Evolutionary conservation across 352 stramenopile species (phyloP).

Genomic region (Hyaloperonospora brassicae): DNA sequence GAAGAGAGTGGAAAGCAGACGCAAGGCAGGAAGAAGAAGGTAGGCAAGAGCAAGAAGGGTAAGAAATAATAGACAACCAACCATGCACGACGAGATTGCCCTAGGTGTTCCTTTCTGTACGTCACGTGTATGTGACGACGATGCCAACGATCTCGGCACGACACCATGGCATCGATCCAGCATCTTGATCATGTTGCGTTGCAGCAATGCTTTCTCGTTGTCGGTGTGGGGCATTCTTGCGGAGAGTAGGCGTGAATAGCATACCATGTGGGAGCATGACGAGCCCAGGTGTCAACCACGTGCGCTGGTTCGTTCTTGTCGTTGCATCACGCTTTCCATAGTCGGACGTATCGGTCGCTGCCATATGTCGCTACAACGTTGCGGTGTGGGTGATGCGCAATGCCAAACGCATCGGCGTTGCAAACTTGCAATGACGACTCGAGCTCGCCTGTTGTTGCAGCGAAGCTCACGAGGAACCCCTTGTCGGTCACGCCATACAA

Average conservation of each 20-base stretch:
- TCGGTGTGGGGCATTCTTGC: too few species aligned
- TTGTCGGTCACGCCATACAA: constrained; percentile 85
- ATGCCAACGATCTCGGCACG: too few species aligned
- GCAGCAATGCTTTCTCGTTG: too few species aligned
- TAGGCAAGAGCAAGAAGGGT: constrained; percentile 29
- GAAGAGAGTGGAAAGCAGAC: constrained; percentile 52
- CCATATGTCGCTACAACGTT: constrained; percentile 87
- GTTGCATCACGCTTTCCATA: constrained; percentile 65
- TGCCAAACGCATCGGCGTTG: constrained; percentile 69
- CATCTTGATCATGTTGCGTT: background rate
- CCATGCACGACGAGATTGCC: constrained; percentile 11
- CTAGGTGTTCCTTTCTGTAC: constrained; percentile 1
- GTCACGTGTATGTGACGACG: too few species aligned
- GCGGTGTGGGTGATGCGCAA: constrained; percentile 82
- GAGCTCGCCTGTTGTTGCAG: constrained; percentile 39
- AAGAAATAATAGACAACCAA: constrained; percentile 32
- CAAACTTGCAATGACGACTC: constrained; percentile 78
- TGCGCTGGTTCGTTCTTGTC: too few species aligned
- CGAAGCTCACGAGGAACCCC: constrained; percentile 72
- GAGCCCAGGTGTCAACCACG: background rate
- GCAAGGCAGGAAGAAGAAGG: constrained; percentile 45
- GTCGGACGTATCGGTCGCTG: constrained; percentile 71
- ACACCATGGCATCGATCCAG: background rate
- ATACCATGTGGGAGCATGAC: too few species aligned
- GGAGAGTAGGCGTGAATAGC: too few species aligned